Evolutionary conservation across 495 filamentous ascomycete species (phyloP).

Genomic region (Aspergillus haitiensis): DNA sequence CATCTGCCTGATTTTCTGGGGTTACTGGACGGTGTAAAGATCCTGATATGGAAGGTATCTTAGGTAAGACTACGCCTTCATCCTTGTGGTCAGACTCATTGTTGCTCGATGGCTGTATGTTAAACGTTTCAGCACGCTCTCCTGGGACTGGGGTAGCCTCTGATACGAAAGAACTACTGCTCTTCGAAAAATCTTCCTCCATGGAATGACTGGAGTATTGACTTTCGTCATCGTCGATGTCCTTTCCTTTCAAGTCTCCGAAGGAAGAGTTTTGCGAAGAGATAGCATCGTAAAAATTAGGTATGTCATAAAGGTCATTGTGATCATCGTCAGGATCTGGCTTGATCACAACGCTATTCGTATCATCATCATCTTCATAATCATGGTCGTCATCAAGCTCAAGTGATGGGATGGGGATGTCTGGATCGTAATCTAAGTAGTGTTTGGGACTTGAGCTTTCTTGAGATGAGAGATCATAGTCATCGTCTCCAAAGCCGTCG

Average conservation of each 20-base stretch:
- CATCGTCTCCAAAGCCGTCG: slow-evolving; percentile 54
- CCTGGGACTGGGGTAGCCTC: slow-evolving; percentile 23
- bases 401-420: slow-evolving; percentile 77
- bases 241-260: slow-evolving; percentile 42
- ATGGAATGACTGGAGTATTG: slow-evolving; percentile 50
- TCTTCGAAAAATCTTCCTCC: slow-evolving; percentile 23
- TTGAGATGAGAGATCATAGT: slow-evolving; percentile 63
- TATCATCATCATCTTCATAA: slow-evolving; percentile 59
- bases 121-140: neutral
- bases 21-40: slow-evolving; percentile 60
- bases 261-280: slow-evolving; percentile 51
- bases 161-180: slow-evolving; percentile 6
- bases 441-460: slow-evolving; percentile 53
- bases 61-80: slow-evolving; percentile 23
- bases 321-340: slow-evolving; percentile 54
- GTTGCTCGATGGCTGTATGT: neutral
- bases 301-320: slow-evolving; percentile 68
- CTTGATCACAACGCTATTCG: slow-evolving; percentile 66
- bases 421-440: slow-evolving; percentile 68
- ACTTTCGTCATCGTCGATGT: slow-evolving; percentile 46
- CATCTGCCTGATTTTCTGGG: slow-evolving; percentile 56
- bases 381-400: slow-evolving; percentile 60
- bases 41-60: slow-evolving; percentile 53
- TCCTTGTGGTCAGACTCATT: slow-evolving; percentile 19
- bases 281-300: slow-evolving; percentile 52